These are phyloP conservation scores for Gaertneriomyces sp. DNA, from an alignment of 192 early-diverging fungal species.

Conservation along the genomic window DNA sequence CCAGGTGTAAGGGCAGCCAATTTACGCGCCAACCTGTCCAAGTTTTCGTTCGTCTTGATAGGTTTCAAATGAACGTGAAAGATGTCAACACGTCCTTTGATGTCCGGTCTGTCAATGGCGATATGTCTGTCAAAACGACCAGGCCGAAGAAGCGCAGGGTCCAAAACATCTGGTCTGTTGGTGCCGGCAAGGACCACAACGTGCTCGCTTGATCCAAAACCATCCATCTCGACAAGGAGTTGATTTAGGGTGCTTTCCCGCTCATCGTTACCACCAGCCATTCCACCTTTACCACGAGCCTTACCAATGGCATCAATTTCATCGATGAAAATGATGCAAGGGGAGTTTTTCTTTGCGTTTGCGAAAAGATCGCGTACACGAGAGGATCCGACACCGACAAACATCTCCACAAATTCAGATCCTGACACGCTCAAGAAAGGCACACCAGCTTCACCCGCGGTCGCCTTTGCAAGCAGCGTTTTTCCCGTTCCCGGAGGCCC, in stretches of 20 bases:
- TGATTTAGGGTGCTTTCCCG: slow-evolving; percentile 97
- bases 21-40: slow-evolving; percentile 73
- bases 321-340: slow-evolving; percentile 99
- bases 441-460: slow-evolving; percentile 97
- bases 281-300: slow-evolving; percentile 81
- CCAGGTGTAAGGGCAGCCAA: slow-evolving; percentile 95
- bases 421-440: slow-evolving; percentile 98
- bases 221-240: slow-evolving; percentile 98
- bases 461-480: slow-evolving; percentile 98
- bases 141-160: slow-evolving; percentile 92
- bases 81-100: slow-evolving; percentile 91
- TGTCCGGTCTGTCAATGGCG: slow-evolving; percentile 92
- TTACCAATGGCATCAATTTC: slow-evolving; percentile 99
- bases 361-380: slow-evolving; percentile 96
- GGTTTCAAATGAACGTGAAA: slow-evolving; percentile 95
- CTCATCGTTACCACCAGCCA: slow-evolving; percentile 95
- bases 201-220: slow-evolving; percentile 82
- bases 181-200: slow-evolving; percentile 97
- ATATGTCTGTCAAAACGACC: slow-evolving; percentile 99
- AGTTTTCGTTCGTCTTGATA: slow-evolving; percentile 69
- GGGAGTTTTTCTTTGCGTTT: slow-evolving; percentile 94
- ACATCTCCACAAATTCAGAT: slow-evolving; percentile 99
- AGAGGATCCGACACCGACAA: slow-evolving; percentile 95
- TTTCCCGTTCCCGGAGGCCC: slow-evolving; percentile 95
- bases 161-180: slow-evolving; percentile 95